Percentiles rank a stretch among this genome's conserved stretches.
phyloP scores from a whole-genome alignment of 148 eudicot species.

The Talinum fruticosum region DNA sequence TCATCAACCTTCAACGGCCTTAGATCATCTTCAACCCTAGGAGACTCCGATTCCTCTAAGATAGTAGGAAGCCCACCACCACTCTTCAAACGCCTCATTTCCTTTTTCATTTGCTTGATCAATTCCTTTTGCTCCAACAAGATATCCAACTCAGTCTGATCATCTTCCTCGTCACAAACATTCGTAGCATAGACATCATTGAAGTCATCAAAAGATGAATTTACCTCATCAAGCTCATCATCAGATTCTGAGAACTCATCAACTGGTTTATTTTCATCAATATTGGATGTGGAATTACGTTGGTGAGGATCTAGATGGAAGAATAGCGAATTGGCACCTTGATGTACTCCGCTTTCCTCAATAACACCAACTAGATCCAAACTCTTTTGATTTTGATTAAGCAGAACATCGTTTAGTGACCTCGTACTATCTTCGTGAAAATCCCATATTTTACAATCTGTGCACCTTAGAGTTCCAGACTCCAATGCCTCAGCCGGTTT shows the following conservation, averaged over 20 bases:
- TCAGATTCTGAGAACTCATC: conserved; percentile 17
- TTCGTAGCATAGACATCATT: conserved; percentile 5
- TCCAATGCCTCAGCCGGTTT: conserved; percentile 1
- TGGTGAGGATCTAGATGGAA: conserved; percentile 36
- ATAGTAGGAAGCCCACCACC: conserved; percentile 72
- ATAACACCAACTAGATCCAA: conserved; percentile 5
- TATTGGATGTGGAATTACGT: not conserved
- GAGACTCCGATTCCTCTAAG: conserved; percentile 76
- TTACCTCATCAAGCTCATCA: conserved; percentile 14
- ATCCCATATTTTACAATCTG: conserved; percentile 19
- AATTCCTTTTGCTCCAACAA: conserved; percentile 57
- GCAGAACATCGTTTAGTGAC: conserved; percentile 16
- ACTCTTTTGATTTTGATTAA: conserved; percentile 14
- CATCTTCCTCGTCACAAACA: conserved; percentile 36
- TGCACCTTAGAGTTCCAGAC: conserved; percentile 14
- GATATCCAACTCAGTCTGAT: conserved; percentile 46
- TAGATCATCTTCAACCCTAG: conserved; percentile 61
- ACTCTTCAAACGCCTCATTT: conserved; percentile 47
- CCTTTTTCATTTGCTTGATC: conserved; percentile 74
- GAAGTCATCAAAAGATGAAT: not conserved
- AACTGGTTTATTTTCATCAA: not conserved
- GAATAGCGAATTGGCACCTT: conserved; percentile 33
- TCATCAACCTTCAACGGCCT: conserved; percentile 73
- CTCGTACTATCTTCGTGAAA: conserved; percentile 23
- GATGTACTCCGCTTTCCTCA: conserved; percentile 14